Percentiles rank a stretch among this genome's conserved stretches.
These are phyloP conservation scores for Hemileia vastatrix DNA, from an alignment of 1,284 basidiomycete species.

Conservation along the genomic window DNA sequence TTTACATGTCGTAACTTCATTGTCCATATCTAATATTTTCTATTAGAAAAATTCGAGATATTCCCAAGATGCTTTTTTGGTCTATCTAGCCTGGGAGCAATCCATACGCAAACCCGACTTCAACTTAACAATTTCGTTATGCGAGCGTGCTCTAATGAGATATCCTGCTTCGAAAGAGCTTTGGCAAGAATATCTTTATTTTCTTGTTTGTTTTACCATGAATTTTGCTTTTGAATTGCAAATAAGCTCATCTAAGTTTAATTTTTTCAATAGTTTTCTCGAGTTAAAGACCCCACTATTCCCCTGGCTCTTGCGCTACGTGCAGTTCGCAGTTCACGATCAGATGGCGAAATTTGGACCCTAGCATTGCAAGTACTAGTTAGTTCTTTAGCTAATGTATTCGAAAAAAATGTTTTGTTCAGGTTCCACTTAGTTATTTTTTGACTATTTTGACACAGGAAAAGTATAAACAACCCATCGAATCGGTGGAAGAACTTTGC, in stretches of 20 bases:
- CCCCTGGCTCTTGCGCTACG: conserved; percentile 1
- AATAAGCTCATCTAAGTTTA: neutral
- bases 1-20: neutral
- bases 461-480: conserved; percentile 14
- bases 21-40: neutral
- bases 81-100: conserved; percentile 20
- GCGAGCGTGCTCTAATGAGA: conserved; percentile 16
- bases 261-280: conserved; percentile 6
- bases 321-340: conserved; percentile 13
- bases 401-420: neutral
- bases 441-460: conserved; percentile 1
- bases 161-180: conserved; percentile 18
- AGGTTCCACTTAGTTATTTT: neutral
- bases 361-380: conserved; percentile 14
- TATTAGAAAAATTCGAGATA: conserved; percentile 19
- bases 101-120: conserved; percentile 7
- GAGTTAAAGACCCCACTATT: neutral
- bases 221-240: neutral
- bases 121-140: conserved; percentile 9
- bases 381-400: neutral
- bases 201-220: conserved; percentile 5
- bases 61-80: conserved; percentile 14
- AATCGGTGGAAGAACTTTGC: conserved; percentile 17
- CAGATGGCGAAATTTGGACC: conserved; percentile 20
- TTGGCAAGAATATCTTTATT: conserved; percentile 16